Base-by-base conservation (phyloP, 148 eudicot species). In the Vaccinium darrowii region DNA sequence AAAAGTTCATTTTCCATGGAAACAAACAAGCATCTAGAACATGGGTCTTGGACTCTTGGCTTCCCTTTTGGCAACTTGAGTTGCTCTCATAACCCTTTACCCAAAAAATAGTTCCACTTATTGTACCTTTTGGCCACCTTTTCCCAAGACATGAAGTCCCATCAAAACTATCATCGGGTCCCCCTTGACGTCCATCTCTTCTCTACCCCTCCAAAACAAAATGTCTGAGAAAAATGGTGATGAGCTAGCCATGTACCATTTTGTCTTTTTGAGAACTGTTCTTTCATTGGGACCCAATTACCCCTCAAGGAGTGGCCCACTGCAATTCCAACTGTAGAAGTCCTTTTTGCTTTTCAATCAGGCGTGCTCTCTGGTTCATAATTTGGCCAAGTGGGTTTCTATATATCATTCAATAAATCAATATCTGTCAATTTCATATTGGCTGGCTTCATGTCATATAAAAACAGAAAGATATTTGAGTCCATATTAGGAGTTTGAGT, bases 91-190 rank as follows among this genome's bases (percentile, higher is more conserved):
- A 43, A 56, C 7, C 2, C 13, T 9, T 65, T 21, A 21, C 67
- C 6, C 8, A 10, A 23, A 19, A 65, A 23, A 65, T 65, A 65
- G 33, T 63, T 12, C 84, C 79, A 83, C 84, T 69, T 71, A 65
- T 50, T 39, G 84, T 27, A 58, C 85, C 62, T 84, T 84, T 85
- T 53, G 78, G 79, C 79, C 57, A 67, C 83, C 86, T 79, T 54
- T 85, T 54, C 50, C 83, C 78, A 33, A 19, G 21, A 65, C 86
- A 84, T 7, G 3, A 65, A 79, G 18, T 79, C 69, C 78, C 43
- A 79, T 69, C 83, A 82, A 63, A 72, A 53, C 54, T 53, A 60
- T 43, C 56, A 63, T 14, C 43, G 72, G 80, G 63, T 58, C 56
- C 60, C 81, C 60, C 12, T 76, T 76, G 36, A 27, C 56, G 76